Base-by-base conservation (phyloP, 2,329 filamentous ascomycete genomes). In the Helotiales sp. region DNA sequence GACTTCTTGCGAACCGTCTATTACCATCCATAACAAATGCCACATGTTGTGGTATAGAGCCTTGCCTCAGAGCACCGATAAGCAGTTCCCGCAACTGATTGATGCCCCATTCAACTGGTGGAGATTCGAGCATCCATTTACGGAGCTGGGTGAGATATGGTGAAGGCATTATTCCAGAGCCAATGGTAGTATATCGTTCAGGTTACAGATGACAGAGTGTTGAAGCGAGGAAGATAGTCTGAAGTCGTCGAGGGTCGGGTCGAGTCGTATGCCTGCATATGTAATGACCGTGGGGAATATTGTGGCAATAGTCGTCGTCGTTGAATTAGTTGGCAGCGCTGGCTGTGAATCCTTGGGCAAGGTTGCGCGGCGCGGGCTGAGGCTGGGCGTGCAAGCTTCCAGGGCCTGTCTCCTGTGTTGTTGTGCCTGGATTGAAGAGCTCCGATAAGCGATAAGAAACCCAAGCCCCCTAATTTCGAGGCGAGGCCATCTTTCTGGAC, bases 1-100 rank as follows among this genome's bases (percentile, higher is more conserved):
- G 93, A 70, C 86, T 91, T 69, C 92, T 87, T 15, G 96, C 96
- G 82, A 96, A 99, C 54, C 96, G 91, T 75, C 96, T 85, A 81
- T 99, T 99, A 64, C 96, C 96, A 78, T 99, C 96, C 96, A 99
- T 99, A 74, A 97, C 95, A 77, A 99, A 99, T n/a, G 96, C 96
- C 68, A 99, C 88, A 87, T 99, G 96, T 76, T 93, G 90, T 10
- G 96, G 96, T 64, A 99, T 91, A 1, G 93, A 93, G 0, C 96
- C 96, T 80, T 97, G 95, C 76, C 90, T 90, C 63, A 98, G 82
- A 59, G 94, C 91, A 63, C 93, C 93, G 73, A 99, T 96, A 70
- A 98, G 85, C 60, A 97, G 83, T 78, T 97, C 92, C 70, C 93
- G 89, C 22, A 97, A 81, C 74, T 90, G 88, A 67, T 87, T 88